Evolutionary conservation across 1,284 basidiomycete species (phyloP), one percentile per base, ranked within the genome.

Genomic region (Tylopilus sp.): DNA sequence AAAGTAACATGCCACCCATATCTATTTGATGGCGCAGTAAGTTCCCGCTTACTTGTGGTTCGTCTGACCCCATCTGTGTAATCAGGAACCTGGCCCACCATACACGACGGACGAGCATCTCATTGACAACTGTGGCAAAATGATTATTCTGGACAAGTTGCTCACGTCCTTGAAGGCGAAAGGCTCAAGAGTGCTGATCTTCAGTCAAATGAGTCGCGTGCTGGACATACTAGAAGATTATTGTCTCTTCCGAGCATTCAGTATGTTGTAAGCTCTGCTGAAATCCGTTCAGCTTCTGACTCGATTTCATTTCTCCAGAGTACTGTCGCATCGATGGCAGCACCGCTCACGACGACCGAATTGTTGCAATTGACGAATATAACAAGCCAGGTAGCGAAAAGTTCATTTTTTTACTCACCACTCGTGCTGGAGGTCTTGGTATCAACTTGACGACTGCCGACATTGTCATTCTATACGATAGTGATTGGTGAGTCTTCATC

Each of bases 61-160:
- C 19, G 6, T 38, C 24, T 32, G 36, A 63, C 26, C 55, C 41
- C 13, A 59, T n/a, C 55, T 7, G 39, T 33, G 32, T 32, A 26
- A 44, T 47, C 56, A 91, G 89, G 96, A 99, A 84, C 98, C 98
- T 2, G 97, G 97, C 36, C 98, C 97, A 1, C 98, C 97, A 0
- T 99, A 97, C 79, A 99, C 97, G 2, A 99, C 97, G 2, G 98
- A 99, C 79, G 96, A 98, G 81, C 98, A 99, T 77, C 86, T 99
- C 47, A 87, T 99, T 69, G 87, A 97, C 72, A 99, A 98, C 77
- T 94, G 90, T 3, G 98, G 97, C 65, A 99, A 99, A 83, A 98
- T 99, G 97, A 84, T 97, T 61, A 97, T 99, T 68, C 88, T 99
- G 33, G 97, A 99, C 84, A 98, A 97, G 79, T 85, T 99, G 1